Evolutionary conservation across 192 early-diverging fungal genomes (phyloP), one percentile per base, ranked within the genome.

Genomic region (Coemansia sp.): DNA sequence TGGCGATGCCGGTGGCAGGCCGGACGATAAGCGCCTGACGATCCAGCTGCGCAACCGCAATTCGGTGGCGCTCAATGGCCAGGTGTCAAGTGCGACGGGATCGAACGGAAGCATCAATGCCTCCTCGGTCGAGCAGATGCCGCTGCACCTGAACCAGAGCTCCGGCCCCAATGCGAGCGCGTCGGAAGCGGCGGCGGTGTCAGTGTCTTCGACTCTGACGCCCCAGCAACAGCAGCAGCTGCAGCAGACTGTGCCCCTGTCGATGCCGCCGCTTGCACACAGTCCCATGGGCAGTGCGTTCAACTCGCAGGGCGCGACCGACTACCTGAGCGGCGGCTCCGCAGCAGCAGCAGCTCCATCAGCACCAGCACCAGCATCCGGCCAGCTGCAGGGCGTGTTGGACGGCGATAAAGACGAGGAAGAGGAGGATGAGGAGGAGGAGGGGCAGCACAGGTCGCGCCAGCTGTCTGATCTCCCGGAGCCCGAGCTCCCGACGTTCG

Each of bases 21-120:
- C 48, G 22, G 76, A 79, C 59, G 77, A 84, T 65, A 57, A 63
- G 65, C 71, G 83, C 8, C 61, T 84, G 63, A 85, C 84, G 5
- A 85, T 85, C 42, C 75, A 77, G 65, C 76, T 85, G 40, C 78
- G 84, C 64, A 85, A 85, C 70, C 79, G 84, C 55, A 67, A 67
- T 40, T 75, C 76, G 14, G 64, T 73, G 12, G 76, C 57, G 7
- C 10, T 59, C 13, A 38, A 59, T 8, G 57, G 57, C 0, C 19
- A 59, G 7, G 37, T n/a, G 11, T 1, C 38, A 12, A 59, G 40
- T 41, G 57, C 1, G 0, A 41, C 39, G 4, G 51, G 22, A 6
- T 40, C 57, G 39, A 38, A 41, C n/a, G 57, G 39, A 40, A 59
- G 57, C 38, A n/a, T 59, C 39, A 38, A 32, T 41, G 39, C 38